phyloP scores from a whole-genome alignment of 805 yeast genomes.

The Ascoidea rubescens region DNA sequence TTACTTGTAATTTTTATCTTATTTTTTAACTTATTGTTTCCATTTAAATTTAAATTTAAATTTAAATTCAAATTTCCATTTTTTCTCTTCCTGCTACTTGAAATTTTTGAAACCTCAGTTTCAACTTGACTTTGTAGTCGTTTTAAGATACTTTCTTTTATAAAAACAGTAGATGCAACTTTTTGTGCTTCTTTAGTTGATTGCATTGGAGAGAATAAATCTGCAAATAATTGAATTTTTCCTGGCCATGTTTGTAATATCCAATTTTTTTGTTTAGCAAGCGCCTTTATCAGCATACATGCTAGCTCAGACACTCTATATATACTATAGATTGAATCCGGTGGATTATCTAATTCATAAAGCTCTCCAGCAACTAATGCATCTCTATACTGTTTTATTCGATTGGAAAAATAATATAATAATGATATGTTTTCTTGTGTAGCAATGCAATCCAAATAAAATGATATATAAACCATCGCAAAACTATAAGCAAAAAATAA shows the following conservation, averaged over 20 bases:
- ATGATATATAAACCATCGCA: constrained; percentile 45
- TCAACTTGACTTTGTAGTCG: constrained; percentile 15
- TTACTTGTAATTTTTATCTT: no score
- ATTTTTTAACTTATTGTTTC: no score
- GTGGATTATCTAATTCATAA: constrained; percentile 11
- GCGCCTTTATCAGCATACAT: constrained; percentile 47
- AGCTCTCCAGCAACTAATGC: constrained; percentile 24
- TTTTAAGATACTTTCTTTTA: constrained; percentile 32
- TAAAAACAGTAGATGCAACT: constrained; percentile 38
- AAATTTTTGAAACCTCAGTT: background rate
- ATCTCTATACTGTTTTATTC: constrained; percentile 71
- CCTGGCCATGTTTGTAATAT: constrained; percentile 73
- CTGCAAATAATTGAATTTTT: constrained; percentile 53
- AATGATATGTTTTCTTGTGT: constrained; percentile 56
- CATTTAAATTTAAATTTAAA: background rate
- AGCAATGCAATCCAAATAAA: constrained; percentile 45
- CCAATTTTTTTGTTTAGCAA: constrained; percentile 51
- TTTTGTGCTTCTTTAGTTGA: constrained; percentile 43
- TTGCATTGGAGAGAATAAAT: constrained; percentile 49
- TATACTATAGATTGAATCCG: constrained; percentile 25
- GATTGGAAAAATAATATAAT: constrained; percentile 60
- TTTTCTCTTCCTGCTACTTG: background rate
- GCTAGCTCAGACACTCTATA: constrained; percentile 64
- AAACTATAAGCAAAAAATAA: constrained; percentile 32
- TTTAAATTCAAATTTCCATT: background rate